Conservation (phyloP, 2,329 filamentous ascomycete genomes). For the Claviceps digitariae region DNA sequence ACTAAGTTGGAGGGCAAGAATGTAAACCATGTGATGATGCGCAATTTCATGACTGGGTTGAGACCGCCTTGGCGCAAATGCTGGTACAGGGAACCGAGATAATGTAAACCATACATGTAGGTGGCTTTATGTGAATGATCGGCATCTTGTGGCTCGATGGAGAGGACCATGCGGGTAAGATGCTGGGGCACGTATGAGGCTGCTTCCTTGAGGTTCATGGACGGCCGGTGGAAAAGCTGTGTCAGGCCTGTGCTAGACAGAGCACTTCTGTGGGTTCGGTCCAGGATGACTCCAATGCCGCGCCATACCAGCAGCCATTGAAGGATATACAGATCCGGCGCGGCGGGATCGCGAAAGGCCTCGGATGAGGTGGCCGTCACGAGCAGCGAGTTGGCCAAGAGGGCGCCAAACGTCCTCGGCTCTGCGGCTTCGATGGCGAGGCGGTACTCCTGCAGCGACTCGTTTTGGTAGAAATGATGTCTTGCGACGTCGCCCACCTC, state of each 20-base stretch:
- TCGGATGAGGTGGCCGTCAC: slow-evolving; percentile 37
- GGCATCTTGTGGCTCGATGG: slow-evolving; percentile 27
- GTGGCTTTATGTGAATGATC: slow-evolving; percentile 25
- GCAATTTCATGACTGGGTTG: slow-evolving; percentile 29
- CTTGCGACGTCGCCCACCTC: slow-evolving; percentile 19
- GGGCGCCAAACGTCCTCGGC: slow-evolving; percentile 32
- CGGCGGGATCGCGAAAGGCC: slow-evolving; percentile 33
- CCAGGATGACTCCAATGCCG: slow-evolving; percentile 36
- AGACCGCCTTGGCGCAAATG: slow-evolving; percentile 30
- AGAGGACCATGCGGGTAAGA: slow-evolving; percentile 35
- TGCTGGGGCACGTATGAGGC: slow-evolving; percentile 29
- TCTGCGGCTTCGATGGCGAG: slow-evolving; percentile 33
- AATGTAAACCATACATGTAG: slow-evolving; percentile 34
- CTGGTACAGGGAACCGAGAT: slow-evolving; percentile 37
- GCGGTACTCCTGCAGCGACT: slow-evolving; percentile 36
- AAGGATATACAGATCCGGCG: slow-evolving; percentile 33
- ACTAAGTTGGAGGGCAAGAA: slow-evolving; percentile 33
- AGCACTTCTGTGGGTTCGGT: slow-evolving; percentile 15
- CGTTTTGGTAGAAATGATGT: slow-evolving; percentile 31
- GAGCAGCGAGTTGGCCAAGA: slow-evolving; percentile 37
- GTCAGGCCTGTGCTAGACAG: slow-evolving; percentile 29
- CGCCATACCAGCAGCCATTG: slow-evolving; percentile 45
- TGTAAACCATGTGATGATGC: slow-evolving; percentile 40
- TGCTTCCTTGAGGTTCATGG: slow-evolving; percentile 30
- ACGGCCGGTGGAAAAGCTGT: slow-evolving; percentile 34